phyloP scores from a whole-genome alignment of 768 basidiomycete genomes.

The Epithele typhae region DNA sequence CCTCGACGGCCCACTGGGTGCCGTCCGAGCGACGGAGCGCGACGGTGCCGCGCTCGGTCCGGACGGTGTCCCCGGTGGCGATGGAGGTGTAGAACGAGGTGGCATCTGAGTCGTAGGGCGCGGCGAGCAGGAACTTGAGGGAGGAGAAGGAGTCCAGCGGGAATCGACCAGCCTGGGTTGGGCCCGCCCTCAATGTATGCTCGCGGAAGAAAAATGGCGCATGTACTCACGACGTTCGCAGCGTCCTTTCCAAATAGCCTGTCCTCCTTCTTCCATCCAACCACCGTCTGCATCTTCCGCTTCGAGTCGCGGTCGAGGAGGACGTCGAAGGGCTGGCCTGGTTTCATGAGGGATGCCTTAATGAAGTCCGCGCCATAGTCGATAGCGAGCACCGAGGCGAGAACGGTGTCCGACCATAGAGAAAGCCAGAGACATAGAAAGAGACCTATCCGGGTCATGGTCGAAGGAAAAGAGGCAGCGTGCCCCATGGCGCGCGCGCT shows the following conservation, averaged over 20 bases:
- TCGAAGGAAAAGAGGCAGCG: slow-evolving; percentile 8
- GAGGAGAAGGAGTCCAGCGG: slow-evolving; percentile 84
- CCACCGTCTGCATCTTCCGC: slow-evolving; percentile 86
- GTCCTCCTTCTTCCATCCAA: slow-evolving; percentile 90
- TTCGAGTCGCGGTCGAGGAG: slow-evolving; percentile 96
- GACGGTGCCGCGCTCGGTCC: slow-evolving; percentile 58
- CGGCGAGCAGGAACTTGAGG: slow-evolving; percentile 80
- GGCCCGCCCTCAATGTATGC: neutral
- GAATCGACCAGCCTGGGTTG: slow-evolving; percentile 79
- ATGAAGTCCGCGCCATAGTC: slow-evolving; percentile 99
- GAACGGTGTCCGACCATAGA: slow-evolving; percentile 17
- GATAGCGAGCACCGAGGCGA: slow-evolving; percentile 85
- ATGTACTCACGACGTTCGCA: slow-evolving; percentile 68
- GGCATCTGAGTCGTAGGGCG: slow-evolving; percentile 52
- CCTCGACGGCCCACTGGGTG: slow-evolving; percentile 78
- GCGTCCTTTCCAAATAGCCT: slow-evolving; percentile 89
- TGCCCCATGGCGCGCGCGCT: slow-evolving; percentile 3
- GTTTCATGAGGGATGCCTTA: slow-evolving; percentile 72
- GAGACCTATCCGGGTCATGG: slow-evolving; percentile 19
- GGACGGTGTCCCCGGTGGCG: slow-evolving; percentile 28
- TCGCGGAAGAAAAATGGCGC: too few relatives aligned
- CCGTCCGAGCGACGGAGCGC: slow-evolving; percentile 57
- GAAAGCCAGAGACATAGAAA: slow-evolving; percentile 20
- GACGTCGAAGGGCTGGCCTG: slow-evolving; percentile 78
- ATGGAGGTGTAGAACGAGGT: slow-evolving; percentile 45